Conservation (phyloP, 2,329 filamentous ascomycete genomes). For the Pestalotiopsis sp. region DNA sequence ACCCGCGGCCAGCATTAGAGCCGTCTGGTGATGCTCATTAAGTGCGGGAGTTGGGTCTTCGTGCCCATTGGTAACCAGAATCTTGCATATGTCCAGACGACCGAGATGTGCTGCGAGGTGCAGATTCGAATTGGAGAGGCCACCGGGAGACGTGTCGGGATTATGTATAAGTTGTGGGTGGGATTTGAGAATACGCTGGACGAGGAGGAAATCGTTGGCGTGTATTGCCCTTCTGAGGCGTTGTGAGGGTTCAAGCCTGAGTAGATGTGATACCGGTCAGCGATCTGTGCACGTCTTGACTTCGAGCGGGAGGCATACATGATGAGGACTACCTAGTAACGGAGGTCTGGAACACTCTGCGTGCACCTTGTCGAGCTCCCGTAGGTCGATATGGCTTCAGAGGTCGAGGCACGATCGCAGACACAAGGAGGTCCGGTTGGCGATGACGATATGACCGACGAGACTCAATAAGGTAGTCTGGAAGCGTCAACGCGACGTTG, state of each 20-base stretch:
- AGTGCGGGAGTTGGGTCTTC: conserved; percentile 73
- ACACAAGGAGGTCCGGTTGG: too few species aligned
- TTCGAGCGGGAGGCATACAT: not conserved
- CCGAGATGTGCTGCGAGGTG: conserved; percentile 80
- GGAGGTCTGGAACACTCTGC: not conserved
- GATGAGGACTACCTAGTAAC: not conserved
- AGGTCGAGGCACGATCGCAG: too few species aligned
- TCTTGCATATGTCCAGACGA: conserved; percentile 67
- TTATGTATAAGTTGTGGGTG: conserved; percentile 76
- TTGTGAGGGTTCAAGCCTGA: conserved; percentile 75
- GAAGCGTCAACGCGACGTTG: not conserved
- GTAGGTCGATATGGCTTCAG: not conserved
- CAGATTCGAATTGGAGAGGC: conserved; percentile 80
- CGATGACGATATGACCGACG: too few species aligned
- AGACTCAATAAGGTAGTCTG: not conserved
- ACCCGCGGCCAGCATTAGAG: conserved; percentile 76
- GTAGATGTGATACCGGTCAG: not conserved
- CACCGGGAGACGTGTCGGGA: conserved; percentile 69
- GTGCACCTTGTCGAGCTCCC: too few species aligned
- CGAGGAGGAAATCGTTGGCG: conserved; percentile 71
- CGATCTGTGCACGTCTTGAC: not conserved
- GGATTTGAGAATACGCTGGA: conserved; percentile 74
- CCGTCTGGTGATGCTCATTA: conserved; percentile 80
- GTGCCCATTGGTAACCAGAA: conserved; percentile 75
- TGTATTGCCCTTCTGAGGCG: conserved; percentile 83